Conservation (phyloP, 23 red algal genomes). For the Gracilariopsis chorda region DNA sequence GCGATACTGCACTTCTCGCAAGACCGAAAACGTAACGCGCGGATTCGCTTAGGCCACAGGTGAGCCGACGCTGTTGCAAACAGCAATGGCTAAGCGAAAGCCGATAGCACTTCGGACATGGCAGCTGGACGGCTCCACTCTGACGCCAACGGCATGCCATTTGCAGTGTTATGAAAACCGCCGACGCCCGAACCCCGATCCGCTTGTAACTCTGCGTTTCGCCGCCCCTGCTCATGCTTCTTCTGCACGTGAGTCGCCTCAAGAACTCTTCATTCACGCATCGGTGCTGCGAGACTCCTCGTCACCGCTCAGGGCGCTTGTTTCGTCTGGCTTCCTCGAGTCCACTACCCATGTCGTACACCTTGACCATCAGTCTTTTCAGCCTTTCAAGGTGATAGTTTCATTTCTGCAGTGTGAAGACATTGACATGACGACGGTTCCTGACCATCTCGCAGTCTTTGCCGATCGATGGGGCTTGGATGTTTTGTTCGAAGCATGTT, state of each 20-base stretch:
- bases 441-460: neutral
- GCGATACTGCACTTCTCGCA: no score
- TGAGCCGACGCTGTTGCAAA: no score
- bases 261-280: neutral
- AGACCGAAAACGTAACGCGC: no score
- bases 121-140: neutral
- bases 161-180: neutral
- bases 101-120: neutral
- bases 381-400: neutral
- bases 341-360: neutral
- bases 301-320: neutral
- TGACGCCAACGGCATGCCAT: neutral
- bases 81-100: neutral
- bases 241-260: neutral
- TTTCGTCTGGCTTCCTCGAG: constrained; percentile 1
- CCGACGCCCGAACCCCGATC: neutral
- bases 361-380: neutral
- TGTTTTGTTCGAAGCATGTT: constrained; percentile 8
- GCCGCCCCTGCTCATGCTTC: neutral
- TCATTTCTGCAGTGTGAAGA: neutral
- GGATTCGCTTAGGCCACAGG: no score
- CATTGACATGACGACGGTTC: constrained; percentile 3
- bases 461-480: constrained; percentile 8
- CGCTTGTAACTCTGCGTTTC: neutral
- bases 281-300: neutral